Conservation (phyloP, 2,329 filamentous ascomycete genomes). For the Alternaria hordeiaustralica region DNA sequence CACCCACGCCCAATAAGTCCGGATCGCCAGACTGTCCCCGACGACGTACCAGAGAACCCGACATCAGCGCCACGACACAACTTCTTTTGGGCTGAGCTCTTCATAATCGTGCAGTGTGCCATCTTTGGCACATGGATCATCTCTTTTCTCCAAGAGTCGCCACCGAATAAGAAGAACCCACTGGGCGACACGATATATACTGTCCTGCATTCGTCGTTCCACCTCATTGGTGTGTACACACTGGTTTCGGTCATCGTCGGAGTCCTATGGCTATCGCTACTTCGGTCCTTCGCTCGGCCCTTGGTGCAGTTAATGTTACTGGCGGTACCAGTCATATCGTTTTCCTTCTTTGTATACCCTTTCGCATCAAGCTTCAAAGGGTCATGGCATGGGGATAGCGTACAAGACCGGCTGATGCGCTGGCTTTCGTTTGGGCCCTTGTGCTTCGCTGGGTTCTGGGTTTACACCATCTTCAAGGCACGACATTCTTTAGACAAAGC, state of each 20-base stretch:
- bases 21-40: slow-evolving; percentile 61
- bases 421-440: slow-evolving; percentile 82
- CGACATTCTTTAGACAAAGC: slow-evolving; percentile 82
- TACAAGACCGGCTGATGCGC: slow-evolving; percentile 91
- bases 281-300: slow-evolving; percentile 86
- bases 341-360: slow-evolving; percentile 90
- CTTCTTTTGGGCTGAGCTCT: slow-evolving; percentile 89
- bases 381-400: slow-evolving; percentile 70
- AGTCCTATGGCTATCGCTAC: slow-evolving; percentile 84
- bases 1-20: slow-evolving; percentile 56
- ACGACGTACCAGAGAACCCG: slow-evolving; percentile 61
- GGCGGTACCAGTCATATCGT: slow-evolving; percentile 82
- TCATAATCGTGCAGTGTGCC: slow-evolving; percentile 81
- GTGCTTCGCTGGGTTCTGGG: slow-evolving; percentile 76
- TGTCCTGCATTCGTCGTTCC: slow-evolving; percentile 82
- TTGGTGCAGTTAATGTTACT: slow-evolving; percentile 81
- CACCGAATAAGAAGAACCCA: slow-evolving; percentile 70
- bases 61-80: slow-evolving; percentile 68
- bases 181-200: slow-evolving; percentile 95
- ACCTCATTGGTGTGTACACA: slow-evolving; percentile 89
- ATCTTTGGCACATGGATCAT: slow-evolving; percentile 89
- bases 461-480: slow-evolving; percentile 81
- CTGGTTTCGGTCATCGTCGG: slow-evolving; percentile 88
- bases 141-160: slow-evolving; percentile 85
- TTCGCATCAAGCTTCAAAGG: slow-evolving; percentile 89